phyloP scores from a whole-genome alignment of 805 yeast genomes.

The Saturnispora ahearnii region DNA sequence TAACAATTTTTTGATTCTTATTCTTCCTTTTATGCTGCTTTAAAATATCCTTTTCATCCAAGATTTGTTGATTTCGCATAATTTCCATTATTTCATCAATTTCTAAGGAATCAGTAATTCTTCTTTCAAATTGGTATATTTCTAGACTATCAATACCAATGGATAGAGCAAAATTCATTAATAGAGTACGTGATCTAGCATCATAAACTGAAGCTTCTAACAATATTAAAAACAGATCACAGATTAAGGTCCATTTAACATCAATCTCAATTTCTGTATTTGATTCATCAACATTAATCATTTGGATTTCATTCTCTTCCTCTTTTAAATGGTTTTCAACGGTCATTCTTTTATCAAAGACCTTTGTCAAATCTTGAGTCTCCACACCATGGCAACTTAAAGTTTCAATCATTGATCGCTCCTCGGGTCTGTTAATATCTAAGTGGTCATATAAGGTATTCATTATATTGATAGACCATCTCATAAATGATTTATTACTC shows the following conservation, averaged over 20 bases:
- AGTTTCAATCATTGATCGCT: slow-evolving; percentile 78
- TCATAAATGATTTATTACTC: slow-evolving; percentile 70
- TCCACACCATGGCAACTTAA: slow-evolving; percentile 77
- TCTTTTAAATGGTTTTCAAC: slow-evolving; percentile 42
- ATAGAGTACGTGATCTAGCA: slow-evolving; percentile 75
- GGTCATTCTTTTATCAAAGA: slow-evolving; percentile 34
- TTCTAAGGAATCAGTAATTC: slow-evolving; percentile 85
- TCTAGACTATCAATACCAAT: slow-evolving; percentile 58
- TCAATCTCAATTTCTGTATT: slow-evolving; percentile 47
- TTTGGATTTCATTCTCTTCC: slow-evolving; percentile 12
- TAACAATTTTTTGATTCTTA: slow-evolving; percentile 60
- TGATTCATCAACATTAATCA: slow-evolving; percentile 20
- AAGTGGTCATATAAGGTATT: slow-evolving; percentile 69
- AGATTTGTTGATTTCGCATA: slow-evolving; percentile 39
- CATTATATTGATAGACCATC: slow-evolving; percentile 75
- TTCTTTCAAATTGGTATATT: slow-evolving; percentile 77
- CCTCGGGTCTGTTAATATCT: slow-evolving; percentile 59
- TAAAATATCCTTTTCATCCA: slow-evolving; percentile 65
- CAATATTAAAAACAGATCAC: slow-evolving; percentile 77
- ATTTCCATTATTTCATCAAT: slow-evolving; percentile 45
- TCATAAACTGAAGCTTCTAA: slow-evolving; percentile 83
- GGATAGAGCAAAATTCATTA: slow-evolving; percentile 55
- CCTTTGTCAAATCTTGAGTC: slow-evolving; percentile 59
- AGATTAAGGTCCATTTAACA: slow-evolving; percentile 86
- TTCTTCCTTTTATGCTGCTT: slow-evolving; percentile 61